phyloP scores from a whole-genome alignment of 2,329 filamentous ascomycete species.

The Penicillium sp. region DNA sequence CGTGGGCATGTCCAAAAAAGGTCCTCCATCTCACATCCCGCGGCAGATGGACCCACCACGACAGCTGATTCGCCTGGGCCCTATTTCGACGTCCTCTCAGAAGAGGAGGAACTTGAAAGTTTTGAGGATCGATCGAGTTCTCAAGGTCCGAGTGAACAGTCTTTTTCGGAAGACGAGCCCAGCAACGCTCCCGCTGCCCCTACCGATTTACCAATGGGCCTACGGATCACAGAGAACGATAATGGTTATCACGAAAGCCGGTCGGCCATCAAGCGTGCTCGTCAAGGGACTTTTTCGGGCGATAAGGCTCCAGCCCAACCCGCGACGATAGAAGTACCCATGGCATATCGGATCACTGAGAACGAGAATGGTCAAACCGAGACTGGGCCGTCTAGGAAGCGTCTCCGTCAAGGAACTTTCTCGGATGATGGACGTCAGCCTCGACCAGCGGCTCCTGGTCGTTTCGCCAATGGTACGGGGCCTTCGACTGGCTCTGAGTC shows the following conservation, averaged over 20 bases:
- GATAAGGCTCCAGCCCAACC: background rate
- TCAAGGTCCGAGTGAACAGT: background rate
- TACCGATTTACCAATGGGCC: background rate
- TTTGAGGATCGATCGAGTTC: background rate
- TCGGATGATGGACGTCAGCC: constrained; percentile 4
- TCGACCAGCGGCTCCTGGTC: background rate
- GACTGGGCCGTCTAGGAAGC: background rate
- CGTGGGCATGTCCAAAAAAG: background rate
- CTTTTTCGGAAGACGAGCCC: background rate
- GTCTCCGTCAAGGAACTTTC: background rate
- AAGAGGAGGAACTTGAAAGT: background rate
- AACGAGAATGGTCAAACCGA: background rate
- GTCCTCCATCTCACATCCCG: background rate
- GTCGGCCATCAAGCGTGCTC: background rate
- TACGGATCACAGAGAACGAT: background rate
- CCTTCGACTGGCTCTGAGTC: background rate
- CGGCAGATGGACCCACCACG: background rate
- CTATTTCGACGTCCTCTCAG: background rate
- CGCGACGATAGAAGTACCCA: background rate
- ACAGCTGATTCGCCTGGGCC: background rate
- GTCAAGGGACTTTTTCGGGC: background rate
- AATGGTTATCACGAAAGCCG: background rate
- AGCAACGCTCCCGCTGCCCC: background rate
- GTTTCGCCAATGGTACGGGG: background rate
- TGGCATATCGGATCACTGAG: background rate